Evolutionary conservation across 148 eudicot genomes (phyloP).

Genomic region (Silene latifolia): DNA sequence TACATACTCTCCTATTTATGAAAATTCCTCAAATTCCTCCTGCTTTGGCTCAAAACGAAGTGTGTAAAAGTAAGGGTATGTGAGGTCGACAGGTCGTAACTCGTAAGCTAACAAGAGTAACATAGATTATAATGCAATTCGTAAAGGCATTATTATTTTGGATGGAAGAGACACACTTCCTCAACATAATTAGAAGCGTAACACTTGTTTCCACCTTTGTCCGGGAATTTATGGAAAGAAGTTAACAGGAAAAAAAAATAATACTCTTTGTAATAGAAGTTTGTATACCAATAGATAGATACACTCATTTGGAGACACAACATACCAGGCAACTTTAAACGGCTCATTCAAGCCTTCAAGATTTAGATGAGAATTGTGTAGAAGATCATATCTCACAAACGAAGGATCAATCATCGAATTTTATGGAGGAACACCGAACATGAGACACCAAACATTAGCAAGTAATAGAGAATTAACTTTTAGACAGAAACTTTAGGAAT

Average conservation of each 20-base stretch:
- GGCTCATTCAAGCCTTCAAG: slow-evolving; percentile 83
- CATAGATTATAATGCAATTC: neutral
- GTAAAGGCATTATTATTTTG: neutral
- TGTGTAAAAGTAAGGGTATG: neutral
- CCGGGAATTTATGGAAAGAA: neutral
- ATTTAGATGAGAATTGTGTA: slow-evolving; percentile 93
- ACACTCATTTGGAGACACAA: neutral
- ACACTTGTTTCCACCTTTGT: neutral
- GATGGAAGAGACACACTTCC: neutral
- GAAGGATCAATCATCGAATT: slow-evolving; percentile 15
- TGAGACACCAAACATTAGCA: neutral
- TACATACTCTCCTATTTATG: neutral
- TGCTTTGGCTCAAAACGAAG: neutral
- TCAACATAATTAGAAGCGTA: neutral
- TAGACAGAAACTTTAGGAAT: neutral
- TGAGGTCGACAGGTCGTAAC: no score
- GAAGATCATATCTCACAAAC: slow-evolving; percentile 75
- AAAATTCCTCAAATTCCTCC: neutral
- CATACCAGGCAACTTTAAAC: slow-evolving; percentile 88
- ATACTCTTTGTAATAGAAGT: neutral
- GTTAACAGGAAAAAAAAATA: no score
- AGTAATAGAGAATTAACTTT: neutral
- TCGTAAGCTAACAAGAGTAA: no score
- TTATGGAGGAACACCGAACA: neutral
- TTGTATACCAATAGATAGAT: neutral